Base-by-base conservation (phyloP, 2,329 filamentous ascomycete species). In the Diaporthe citrichinensis region DNA sequence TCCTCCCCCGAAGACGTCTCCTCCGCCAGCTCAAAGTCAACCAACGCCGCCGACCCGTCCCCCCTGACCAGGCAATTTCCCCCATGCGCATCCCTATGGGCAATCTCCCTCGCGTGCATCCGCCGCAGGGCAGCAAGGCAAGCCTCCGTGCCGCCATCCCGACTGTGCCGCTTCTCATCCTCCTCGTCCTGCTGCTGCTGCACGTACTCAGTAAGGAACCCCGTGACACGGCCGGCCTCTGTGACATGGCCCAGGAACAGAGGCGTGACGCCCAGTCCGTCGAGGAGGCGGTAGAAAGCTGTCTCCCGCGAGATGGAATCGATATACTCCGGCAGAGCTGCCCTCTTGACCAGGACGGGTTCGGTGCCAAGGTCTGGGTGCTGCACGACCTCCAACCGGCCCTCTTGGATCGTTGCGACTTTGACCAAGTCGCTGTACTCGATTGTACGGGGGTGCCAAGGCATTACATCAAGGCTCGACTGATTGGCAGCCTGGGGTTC, bases 1-100 rank as follows among this genome's bases (percentile, higher is more conserved):
- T 76, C 77, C 0, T 23, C 67, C 9, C n/a, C 12, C 4, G 72
- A 67, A 14, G 65, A 41, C 1, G 31, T 53, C 53, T 74, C 71
- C 15, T 72, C 36, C 0, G 76, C 73, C 25, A 79, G 62, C 75
- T 79, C 78, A 65, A 79, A 79, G 28, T 79, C 78, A 3, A 79
- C 41, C 4, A 79, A 36, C 12, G 73, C 74, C 14, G 78, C 77
- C n/a, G 77, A 71, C 2, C 72, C 77, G 6, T 76, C 65, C 4
- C 34, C 3, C 9, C 73, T 65, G 17, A 78, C 25, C 9, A 79
- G 25, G 36, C 78, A 79, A 15, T 79, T 79, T 7, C 74, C 78
- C 10, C 67, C 72, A 51, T 79, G 78, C 4, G 78, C 78, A 28
- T 79, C 78, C 7, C 71, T 41, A 59, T 79, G 78, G 6, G 76